Conservation (phyloP, 495 filamentous ascomycete species). For the Talaromyces adpressus region DNA sequence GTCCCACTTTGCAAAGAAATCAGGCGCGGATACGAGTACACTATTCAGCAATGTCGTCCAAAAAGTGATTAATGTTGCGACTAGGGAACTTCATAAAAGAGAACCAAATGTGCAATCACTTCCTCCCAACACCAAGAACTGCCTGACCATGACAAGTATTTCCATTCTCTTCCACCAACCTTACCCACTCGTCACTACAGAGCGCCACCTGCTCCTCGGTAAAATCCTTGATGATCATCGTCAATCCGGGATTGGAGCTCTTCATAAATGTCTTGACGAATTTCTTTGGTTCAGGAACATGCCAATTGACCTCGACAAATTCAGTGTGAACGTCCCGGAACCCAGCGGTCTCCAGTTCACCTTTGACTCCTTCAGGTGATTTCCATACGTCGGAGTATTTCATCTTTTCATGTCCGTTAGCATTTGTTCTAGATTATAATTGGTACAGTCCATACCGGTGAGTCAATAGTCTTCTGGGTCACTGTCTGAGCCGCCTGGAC, state of each 20-base stretch:
- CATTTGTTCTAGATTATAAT: neutral
- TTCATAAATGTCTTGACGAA: neutral
- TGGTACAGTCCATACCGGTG: neutral
- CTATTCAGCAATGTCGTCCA: too few species aligned
- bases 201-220: neutral
- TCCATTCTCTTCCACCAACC: neutral
- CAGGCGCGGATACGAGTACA: too few species aligned
- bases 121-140: slow-evolving; percentile 2
- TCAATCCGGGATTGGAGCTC: neutral
- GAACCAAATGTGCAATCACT: neutral
- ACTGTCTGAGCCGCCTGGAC: neutral
- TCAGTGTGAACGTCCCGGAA: neutral
- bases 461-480: neutral
- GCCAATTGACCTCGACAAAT: slow-evolving; percentile 1
- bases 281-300: neutral
- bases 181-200: neutral
- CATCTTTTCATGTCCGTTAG: neutral
- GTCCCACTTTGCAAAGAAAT: too few species aligned
- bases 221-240: neutral
- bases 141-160: slow-evolving; percentile 5
- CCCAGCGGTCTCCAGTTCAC: neutral
- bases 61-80: too few species aligned
- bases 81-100: too few species aligned
- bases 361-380: neutral
- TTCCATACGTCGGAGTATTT: neutral